Percentiles rank a stretch among this genome's conserved stretches.
Conservation (phyloP, 352 stramenopile species). For the Globisporangium okanoganense region DNA sequence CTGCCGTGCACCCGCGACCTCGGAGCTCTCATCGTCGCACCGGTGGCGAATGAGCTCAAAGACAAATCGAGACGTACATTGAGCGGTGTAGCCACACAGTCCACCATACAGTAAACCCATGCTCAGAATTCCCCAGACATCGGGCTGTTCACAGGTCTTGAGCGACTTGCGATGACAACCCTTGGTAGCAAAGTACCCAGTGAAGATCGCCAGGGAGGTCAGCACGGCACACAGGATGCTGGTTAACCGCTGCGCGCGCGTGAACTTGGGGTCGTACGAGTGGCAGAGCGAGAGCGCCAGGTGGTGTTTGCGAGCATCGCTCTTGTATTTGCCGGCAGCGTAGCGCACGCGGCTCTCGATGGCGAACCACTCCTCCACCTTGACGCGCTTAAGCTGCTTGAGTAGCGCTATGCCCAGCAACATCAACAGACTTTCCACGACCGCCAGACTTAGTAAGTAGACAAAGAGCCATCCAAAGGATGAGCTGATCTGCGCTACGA, state of each 20-base stretch:
- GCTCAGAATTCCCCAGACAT: conserved; percentile 33
- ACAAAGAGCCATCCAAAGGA: conserved; percentile 48
- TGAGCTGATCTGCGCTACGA: conserved; percentile 28
- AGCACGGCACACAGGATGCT: conserved; percentile 41
- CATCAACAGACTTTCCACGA: conserved; percentile 29
- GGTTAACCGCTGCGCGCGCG: conserved; percentile 45
- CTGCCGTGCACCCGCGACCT: conserved; percentile 47
- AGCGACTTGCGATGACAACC: conserved; percentile 59
- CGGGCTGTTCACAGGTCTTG: conserved; percentile 56
- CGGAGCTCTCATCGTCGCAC: conserved; percentile 51
- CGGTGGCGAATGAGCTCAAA: conserved; percentile 68
- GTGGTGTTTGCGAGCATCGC: conserved; percentile 39
- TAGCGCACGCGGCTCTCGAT: conserved; percentile 55
- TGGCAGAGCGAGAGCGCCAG: conserved; percentile 42
- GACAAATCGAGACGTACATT: conserved; percentile 26
- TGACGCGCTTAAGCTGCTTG: conserved; percentile 24
- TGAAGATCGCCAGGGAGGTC: conserved; percentile 45
- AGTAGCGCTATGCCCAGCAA: conserved; percentile 23
- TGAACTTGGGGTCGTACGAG: conserved; percentile 59
- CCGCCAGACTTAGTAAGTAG: conserved; percentile 31
- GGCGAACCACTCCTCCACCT: conserved; percentile 39
- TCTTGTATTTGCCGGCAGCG: conserved; percentile 42
- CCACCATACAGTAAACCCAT: conserved; percentile 62
- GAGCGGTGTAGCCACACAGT: conserved; percentile 33
- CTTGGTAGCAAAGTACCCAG: conserved; percentile 43